Conservation (phyloP, 2,329 filamentous ascomycete species). For the Xylariaceae sp. region DNA sequence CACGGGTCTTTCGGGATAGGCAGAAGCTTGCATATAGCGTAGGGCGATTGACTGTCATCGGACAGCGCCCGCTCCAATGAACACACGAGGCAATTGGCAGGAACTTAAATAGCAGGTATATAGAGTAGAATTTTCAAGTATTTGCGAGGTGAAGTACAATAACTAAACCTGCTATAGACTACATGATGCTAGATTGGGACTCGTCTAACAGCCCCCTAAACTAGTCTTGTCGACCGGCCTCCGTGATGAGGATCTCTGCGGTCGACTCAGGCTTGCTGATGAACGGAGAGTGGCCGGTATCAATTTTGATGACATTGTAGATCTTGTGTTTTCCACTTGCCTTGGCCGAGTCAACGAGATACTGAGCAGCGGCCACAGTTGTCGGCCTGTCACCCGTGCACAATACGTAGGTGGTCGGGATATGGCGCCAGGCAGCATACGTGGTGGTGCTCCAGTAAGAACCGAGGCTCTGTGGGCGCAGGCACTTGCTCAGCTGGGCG, state of each 20-base stretch:
- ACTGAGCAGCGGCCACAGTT: slow-evolving; percentile 16
- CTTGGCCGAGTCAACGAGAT: slow-evolving; percentile 24
- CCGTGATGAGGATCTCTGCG: slow-evolving; percentile 20
- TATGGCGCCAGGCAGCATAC: slow-evolving; percentile 30
- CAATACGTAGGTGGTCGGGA: slow-evolving; percentile 29
- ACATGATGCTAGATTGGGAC: background rate
- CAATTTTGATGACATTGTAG: slow-evolving; percentile 24
- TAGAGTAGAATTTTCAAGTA: background rate
- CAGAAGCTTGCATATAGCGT: slow-evolving; percentile 15
- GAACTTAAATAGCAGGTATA: background rate
- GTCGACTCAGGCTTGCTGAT: slow-evolving; percentile 27
- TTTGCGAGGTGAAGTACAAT: background rate
- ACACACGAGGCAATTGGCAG: background rate
- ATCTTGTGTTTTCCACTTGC: slow-evolving; percentile 22
- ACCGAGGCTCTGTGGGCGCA: slow-evolving; percentile 28
- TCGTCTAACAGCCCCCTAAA: background rate
- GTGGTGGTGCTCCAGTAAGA: slow-evolving; percentile 28
- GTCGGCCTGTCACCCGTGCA: slow-evolving; percentile 14
- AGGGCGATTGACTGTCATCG: slow-evolving; percentile 11
- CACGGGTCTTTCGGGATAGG: slow-evolving; percentile 5
- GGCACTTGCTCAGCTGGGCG: slow-evolving; percentile 21
- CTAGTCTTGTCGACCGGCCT: slow-evolving; percentile 6
- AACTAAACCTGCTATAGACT: background rate
- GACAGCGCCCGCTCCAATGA: slow-evolving; percentile 10
- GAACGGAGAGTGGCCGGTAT: slow-evolving; percentile 31